Evolutionary conservation across 2,329 filamentous ascomycete species (phyloP), one percentile per base, ranked within the genome.

Genomic region (Aspergillus brunneoviolaceus): DNA sequence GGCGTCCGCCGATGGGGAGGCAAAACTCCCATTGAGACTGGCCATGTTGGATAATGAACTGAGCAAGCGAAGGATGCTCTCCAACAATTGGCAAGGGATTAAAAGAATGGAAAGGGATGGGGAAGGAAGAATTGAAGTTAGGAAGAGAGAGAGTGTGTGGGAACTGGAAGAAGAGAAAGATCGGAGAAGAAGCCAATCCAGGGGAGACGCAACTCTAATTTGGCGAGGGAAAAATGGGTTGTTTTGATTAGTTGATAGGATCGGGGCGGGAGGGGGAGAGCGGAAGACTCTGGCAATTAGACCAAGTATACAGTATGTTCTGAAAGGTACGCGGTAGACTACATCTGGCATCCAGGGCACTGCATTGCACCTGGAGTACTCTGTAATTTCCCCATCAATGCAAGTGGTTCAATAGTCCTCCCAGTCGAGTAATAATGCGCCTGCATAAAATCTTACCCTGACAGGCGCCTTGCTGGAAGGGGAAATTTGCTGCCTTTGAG

Each of bases 1-100:
- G 70, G 86, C 82, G 74, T 84, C 85, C 63, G 88, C 88, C 74
- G 88, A 75, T 52, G 88, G 86, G 74, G 89, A 91, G 70, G 85
- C 84, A 69, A 91, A 88, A 75, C 84, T 88, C 69, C 85, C 84
- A 75, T 89, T 89, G 69, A 85, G 77, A 68, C 81, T 82, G 66
- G 69, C 74, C 75, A 79, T 77, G 48, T 66, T 61, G 65, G 61
- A 49, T 49, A 50, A 61, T 55, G 57, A 55, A 62, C 31, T 57
- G 64, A 58, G 64, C 60, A 62, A 66, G 59, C 50, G 54, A 58
- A 63, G 65, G 65, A 27, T 16, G 64, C 60, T 59, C 54, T 60
- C 59, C 59, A 61, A 60, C 57, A 33, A 45, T 45, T 55, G 60
- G 55, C 57, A 59, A 55, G 51, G 56, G 59, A 39, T 54, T 35